Percentiles rank a stretch among this genome's conserved stretches.
Evolutionary conservation across 352 stramenopile genomes (phyloP).

Genomic region (Sclerospora graminicola): DNA sequence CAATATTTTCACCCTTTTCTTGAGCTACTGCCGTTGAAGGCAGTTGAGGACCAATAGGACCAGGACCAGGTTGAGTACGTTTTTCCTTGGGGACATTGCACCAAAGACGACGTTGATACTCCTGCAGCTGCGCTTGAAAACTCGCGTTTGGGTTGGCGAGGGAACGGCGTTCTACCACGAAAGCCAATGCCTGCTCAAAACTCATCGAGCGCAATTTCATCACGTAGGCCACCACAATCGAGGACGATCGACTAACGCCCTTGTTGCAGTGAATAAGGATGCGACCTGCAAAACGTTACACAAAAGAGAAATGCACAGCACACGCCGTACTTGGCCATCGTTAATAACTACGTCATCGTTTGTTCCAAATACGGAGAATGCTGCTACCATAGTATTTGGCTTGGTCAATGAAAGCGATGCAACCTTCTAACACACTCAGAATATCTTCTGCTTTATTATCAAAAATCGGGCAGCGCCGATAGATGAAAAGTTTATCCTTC

Average conservation of each 20-base stretch:
- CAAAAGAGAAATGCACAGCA: slow-evolving; percentile 8
- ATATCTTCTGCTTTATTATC: slow-evolving; percentile 89
- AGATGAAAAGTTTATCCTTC: slow-evolving; percentile 68
- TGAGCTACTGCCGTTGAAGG: slow-evolving; percentile 6
- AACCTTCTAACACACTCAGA: slow-evolving; percentile 64
- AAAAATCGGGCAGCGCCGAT: slow-evolving; percentile 79
- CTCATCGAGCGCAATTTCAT: slow-evolving; percentile 75
- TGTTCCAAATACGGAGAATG: neutral
- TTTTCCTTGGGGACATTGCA: slow-evolving; percentile 18
- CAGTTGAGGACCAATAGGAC: slow-evolving; percentile 16
- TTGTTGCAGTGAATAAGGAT: slow-evolving; percentile 90
- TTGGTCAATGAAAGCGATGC: slow-evolving; percentile 86
- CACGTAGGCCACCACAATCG: slow-evolving; percentile 86
- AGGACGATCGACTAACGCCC: slow-evolving; percentile 83
- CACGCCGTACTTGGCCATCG: slow-evolving; percentile 23
- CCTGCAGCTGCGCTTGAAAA: slow-evolving; percentile 52
- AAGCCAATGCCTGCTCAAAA: slow-evolving; percentile 51
- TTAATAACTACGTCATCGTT: slow-evolving; percentile 15
- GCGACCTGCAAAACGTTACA: slow-evolving; percentile 28
- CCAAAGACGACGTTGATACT: slow-evolving; percentile 38
- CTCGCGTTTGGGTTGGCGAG: slow-evolving; percentile 69
- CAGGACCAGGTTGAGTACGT: slow-evolving; percentile 13
- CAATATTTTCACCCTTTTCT: slow-evolving; percentile 1
- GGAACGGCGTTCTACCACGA: slow-evolving; percentile 40
- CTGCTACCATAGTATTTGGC: slow-evolving; percentile 84